Base-by-base conservation (phyloP, 2,329 filamentous ascomycete species). In the Domatiomyces globalis region DNA sequence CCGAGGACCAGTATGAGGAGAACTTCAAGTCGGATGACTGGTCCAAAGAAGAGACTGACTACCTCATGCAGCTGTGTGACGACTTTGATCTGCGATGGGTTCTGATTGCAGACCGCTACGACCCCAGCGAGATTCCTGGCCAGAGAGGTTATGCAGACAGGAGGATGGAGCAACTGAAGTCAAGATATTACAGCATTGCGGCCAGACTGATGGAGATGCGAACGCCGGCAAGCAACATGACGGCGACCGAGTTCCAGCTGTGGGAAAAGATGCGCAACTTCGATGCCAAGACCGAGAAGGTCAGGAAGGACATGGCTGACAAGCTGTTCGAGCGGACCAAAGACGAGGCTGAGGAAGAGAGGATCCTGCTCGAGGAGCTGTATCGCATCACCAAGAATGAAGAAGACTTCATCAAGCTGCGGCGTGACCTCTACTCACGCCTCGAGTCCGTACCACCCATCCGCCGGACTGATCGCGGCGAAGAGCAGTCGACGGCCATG, bases 31-130 rank as follows among this genome's bases (percentile, higher is more conserved):
- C 75, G 63, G 73, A 79, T 12, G 82, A 90, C 60, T 98, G 92
- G 92, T 83, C 85, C 12, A 87, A 84, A 62, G 84, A 92, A 61
- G 92, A 98, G 69, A 98, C 92, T 7, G 88, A 95, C 64, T 95
- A 95, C 63, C 69, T 98, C 56, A 77, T 96, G 64, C 72, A 79
- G 2, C 66, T 90, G 36, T 85, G 80, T 12, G 76, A 76, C 52
- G 84, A 89, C 46, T 95, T 82, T 63, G 87, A 94, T 63, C 75
- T 95, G 54, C 83, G 92, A 59, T 98, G 92, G 88, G 78, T 90
- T 2, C 67, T 96, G 15, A 86, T 98, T 54, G 87, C 84, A 74
- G 92, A 98, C 66, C 85, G 90, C 52, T 98, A 95, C 69, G 86
- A 94, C 50, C 94, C 56, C 12, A 25, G 44, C 17, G 53, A 59